These are phyloP conservation scores for Mycena crocata DNA, from an alignment of 768 basidiomycete species.

Conservation along the genomic window DNA sequence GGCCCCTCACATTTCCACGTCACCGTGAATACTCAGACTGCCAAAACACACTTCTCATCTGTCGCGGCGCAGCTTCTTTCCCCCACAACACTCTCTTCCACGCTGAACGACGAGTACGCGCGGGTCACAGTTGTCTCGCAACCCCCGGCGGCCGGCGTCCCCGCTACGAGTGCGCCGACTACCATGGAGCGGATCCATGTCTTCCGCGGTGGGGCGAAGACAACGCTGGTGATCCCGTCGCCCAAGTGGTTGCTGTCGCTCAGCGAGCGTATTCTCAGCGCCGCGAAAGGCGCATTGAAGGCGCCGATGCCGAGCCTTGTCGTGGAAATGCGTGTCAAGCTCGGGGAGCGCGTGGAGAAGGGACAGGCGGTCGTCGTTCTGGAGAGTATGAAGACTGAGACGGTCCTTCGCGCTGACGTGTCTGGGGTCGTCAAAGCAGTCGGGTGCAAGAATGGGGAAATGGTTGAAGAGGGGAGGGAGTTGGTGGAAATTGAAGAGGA, in stretches of 20 bases:
- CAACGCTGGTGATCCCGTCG: constrained; percentile 72
- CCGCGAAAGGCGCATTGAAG: constrained; percentile 72
- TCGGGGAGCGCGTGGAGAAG: constrained; percentile 82
- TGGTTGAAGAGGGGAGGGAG: constrained; percentile 90
- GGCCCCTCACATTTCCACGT: constrained; percentile 65
- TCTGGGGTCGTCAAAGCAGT: constrained; percentile 79
- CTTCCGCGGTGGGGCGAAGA: constrained; percentile 73
- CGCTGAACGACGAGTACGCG: constrained; percentile 60
- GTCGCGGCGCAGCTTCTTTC: constrained; percentile 69
- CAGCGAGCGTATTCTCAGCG: constrained; percentile 66
- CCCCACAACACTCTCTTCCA: constrained; percentile 63
- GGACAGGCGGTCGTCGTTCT: constrained; percentile 86
- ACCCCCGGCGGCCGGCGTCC: constrained; percentile 61
- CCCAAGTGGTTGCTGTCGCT: constrained; percentile 79
- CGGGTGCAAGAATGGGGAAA: constrained; percentile 86
- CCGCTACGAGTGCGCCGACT: constrained; percentile 64
- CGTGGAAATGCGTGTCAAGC: constrained; percentile 84
- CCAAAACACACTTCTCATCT: constrained; percentile 53
- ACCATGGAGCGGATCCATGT: constrained; percentile 83
- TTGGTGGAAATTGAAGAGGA: constrained; percentile 75
- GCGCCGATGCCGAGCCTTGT: constrained; percentile 96
- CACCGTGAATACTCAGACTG: constrained; percentile 52
- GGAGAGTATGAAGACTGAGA: constrained; percentile 99
- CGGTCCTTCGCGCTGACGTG: constrained; percentile 78
- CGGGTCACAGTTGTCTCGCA: constrained; percentile 84